Evolutionary conservation across 2,329 filamentous ascomycete species (phyloP).

Genomic region (Sclerotinia trifoliorum): DNA sequence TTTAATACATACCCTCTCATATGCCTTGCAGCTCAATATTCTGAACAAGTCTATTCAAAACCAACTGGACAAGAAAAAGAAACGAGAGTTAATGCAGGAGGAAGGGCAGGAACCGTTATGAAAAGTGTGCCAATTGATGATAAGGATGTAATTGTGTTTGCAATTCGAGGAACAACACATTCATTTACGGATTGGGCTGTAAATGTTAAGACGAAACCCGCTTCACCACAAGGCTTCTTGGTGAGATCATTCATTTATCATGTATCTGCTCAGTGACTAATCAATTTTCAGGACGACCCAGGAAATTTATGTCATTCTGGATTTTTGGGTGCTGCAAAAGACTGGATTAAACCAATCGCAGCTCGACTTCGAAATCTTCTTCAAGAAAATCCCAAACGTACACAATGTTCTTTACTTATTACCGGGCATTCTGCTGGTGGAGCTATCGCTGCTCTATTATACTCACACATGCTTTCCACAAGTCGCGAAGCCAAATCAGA

Average conservation of each 20-base stretch:
- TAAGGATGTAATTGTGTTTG: slow-evolving; percentile 76
- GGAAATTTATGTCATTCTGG: slow-evolving; percentile 79
- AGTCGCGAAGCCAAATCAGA: slow-evolving; percentile 59
- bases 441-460: slow-evolving; percentile 76
- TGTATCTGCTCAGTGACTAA: background rate
- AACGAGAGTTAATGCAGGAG: slow-evolving; percentile 69
- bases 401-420: slow-evolving; percentile 69
- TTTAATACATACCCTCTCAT: slow-evolving; percentile 74
- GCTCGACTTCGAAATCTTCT: slow-evolving; percentile 66
- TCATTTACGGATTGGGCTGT: slow-evolving; percentile 85
- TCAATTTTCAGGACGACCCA: slow-evolving; percentile 57
- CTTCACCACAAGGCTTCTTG: slow-evolving; percentile 66
- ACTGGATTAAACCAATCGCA: slow-evolving; percentile 73
- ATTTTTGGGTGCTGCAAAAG: slow-evolving; percentile 72
- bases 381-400: slow-evolving; percentile 66
- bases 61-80: slow-evolving; percentile 63
- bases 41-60: slow-evolving; percentile 69
- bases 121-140: slow-evolving; percentile 78
- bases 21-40: slow-evolving; percentile 76
- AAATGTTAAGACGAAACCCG: slow-evolving; percentile 70
- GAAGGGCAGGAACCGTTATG: slow-evolving; percentile 71
- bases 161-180: slow-evolving; percentile 71
- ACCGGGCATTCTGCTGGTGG: slow-evolving; percentile 87
- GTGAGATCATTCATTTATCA: slow-evolving; percentile 37
- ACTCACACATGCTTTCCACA: slow-evolving; percentile 73